Conservation (phyloP, 2,329 filamentous ascomycete genomes). For the Seiridium cupressi region DNA sequence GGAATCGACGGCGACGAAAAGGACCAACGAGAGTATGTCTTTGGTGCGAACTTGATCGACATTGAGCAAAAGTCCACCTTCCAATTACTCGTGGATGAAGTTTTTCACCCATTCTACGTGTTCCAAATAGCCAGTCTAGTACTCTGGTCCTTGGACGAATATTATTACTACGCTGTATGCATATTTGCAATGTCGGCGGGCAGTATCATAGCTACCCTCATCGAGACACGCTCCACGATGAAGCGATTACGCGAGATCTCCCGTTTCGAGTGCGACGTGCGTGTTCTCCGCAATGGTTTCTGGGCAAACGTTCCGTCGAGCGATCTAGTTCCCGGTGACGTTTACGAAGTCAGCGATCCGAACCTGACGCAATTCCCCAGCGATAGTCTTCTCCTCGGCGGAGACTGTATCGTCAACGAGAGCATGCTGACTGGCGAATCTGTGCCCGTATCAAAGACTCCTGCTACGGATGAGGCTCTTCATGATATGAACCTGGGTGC, state of each 20-base stretch:
- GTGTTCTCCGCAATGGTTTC: conserved; percentile 90
- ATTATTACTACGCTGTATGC: conserved; percentile 95
- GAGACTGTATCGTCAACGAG: conserved; percentile 98
- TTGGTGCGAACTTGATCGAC: conserved; percentile 87
- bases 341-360: conserved; percentile 96
- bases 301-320: conserved; percentile 67
- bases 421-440: conserved; percentile 99
- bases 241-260: conserved; percentile 86
- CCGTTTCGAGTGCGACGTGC: conserved; percentile 90
- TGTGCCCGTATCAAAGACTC: conserved; percentile 90
- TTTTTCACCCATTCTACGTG: conserved; percentile 96
- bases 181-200: conserved; percentile 94
- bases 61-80: conserved; percentile 85
- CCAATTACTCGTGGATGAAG: conserved; percentile 86
- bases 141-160: conserved; percentile 92
- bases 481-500: conserved; percentile 73
- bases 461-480: conserved; percentile 79
- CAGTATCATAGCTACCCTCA: conserved; percentile 83
- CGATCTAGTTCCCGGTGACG: conserved; percentile 90
- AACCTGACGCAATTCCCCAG: conserved; percentile 84
- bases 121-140: conserved; percentile 94
- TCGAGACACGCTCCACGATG: conserved; percentile 95
- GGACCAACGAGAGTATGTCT: conserved; percentile 77
- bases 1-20: conserved; percentile 91
- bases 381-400: conserved; percentile 85